Conservation (phyloP, 1,284 basidiomycete genomes). For the Marasmius oreades region DNA sequence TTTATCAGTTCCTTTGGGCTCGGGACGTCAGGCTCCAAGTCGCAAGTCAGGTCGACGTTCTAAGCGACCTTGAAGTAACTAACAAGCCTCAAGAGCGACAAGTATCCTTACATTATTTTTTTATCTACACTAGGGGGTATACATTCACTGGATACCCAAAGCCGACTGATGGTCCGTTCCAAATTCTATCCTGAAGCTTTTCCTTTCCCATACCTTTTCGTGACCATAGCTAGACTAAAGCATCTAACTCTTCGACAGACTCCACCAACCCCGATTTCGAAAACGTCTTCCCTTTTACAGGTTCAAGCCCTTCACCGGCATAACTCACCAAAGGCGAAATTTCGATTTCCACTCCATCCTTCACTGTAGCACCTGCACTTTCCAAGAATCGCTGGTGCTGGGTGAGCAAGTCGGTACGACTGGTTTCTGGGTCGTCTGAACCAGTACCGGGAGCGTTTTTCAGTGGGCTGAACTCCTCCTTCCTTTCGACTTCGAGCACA, state of each 20-base stretch:
- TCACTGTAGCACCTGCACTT: slow-evolving; percentile 72
- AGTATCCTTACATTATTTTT: background rate
- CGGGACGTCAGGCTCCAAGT: background rate
- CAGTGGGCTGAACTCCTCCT: slow-evolving; percentile 93
- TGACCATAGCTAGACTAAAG: slow-evolving; percentile 28
- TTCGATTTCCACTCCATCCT: slow-evolving; percentile 80
- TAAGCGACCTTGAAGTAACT: background rate
- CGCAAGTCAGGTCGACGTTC: background rate
- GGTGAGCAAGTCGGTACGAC: slow-evolving; percentile 84
- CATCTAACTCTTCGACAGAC: slow-evolving; percentile 48
- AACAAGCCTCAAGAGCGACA: background rate
- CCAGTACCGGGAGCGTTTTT: slow-evolving; percentile 97
- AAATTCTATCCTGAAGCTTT: background rate
- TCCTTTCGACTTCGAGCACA: slow-evolving; percentile 86
- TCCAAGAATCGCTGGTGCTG: slow-evolving; percentile 88
- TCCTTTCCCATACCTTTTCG: background rate
- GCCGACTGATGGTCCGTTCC: slow-evolving; percentile 1
- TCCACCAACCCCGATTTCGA: slow-evolving; percentile 54
- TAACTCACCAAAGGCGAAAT: slow-evolving; percentile 88
- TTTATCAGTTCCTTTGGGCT: background rate
- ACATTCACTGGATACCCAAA: background rate
- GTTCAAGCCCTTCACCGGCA: slow-evolving; percentile 87
- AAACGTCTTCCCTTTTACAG: slow-evolving; percentile 76
- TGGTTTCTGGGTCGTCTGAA: slow-evolving; percentile 92
- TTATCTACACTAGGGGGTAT: background rate